phyloP scores from a whole-genome alignment of 129 eudicot genomes.

The Rutidosis leptorrhynchoides region DNA sequence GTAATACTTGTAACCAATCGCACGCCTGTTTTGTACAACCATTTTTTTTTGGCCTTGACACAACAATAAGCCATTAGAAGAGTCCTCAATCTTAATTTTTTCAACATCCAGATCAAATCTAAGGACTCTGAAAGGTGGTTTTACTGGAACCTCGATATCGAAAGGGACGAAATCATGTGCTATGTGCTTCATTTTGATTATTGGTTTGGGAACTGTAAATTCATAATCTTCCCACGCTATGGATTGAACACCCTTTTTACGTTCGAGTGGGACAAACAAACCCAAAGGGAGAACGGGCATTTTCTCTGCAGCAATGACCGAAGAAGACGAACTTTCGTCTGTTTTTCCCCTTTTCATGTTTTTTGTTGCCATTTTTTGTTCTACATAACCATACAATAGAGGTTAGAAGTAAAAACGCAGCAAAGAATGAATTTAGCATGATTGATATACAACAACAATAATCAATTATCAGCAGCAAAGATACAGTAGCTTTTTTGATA shows the following conservation, averaged over 20 bases:
- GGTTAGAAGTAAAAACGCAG: neutral
- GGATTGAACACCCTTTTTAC: too few species aligned
- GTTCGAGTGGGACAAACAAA: constrained; percentile 17
- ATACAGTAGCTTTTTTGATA: too few species aligned
- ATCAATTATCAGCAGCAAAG: too few species aligned
- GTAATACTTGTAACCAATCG: neutral
- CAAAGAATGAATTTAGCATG: neutral
- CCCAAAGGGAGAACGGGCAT: constrained; percentile 19
- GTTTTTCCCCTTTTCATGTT: neutral
- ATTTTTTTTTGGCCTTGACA: neutral
- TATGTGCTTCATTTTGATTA: neutral
- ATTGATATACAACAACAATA: too few species aligned
- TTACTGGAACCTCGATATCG: neutral
- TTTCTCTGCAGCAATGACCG: neutral
- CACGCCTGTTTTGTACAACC: neutral
- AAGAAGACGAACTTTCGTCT: neutral
- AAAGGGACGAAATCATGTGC: constrained; percentile 32
- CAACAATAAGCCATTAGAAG: constrained; percentile 47
- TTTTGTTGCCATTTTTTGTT: neutral
- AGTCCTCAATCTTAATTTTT: constrained; percentile 22
- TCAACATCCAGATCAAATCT: constrained; percentile 11
- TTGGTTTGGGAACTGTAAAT: too few species aligned
- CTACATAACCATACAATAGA: neutral
- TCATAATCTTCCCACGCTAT: too few species aligned
- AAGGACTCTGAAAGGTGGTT: constrained; percentile 21